Evolutionary conservation across 345 rosid species (phyloP), one percentile per base, ranked within the genome.

Genomic region (Bruguiera parviflora): DNA sequence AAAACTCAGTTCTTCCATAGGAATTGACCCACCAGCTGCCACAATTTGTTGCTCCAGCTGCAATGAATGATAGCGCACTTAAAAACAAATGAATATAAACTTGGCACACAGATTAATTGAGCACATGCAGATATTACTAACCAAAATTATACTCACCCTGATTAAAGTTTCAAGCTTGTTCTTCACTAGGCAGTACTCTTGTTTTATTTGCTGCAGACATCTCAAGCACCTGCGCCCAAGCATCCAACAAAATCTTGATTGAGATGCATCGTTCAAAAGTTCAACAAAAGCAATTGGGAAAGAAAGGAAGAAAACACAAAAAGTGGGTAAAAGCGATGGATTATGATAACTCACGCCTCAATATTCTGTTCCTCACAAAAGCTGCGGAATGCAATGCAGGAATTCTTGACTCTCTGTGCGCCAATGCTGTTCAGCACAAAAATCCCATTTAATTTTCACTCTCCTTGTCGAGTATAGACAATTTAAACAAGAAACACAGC

Each of bases 41-140:
- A 86, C 85, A 67, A 94, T 85, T 75, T 94, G 96, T 71, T 87
- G 92, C 89, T 94, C 96, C 82, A 91, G 65, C 99, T 94, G 86
- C 80, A 73, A 66, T 32, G 2, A 69, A n/a, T 29, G 67, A 31
- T 3, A 32, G 29, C 9, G 35, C 55, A 66, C 58, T 51, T 61
- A 22, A 25, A 25, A 21, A 58, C n/a, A 61, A 37, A 15, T 19
- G 21, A 61, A 62, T 43, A 37, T 31, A 24, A 70, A 35, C 53
- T 60, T 24, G 29, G 8, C 3, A n/a, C 20, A 43, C 32, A n/a
- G 13, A 71, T 28, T 18, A 49, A 52, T 25, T 43, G n/a, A 59
- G 21, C 6, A 20, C 53, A 49, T 18, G 18, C 43, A 49, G 32
- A 27, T 33, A 65, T n/a, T 13, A 52, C 7, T 8, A 53, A 20